Evolutionary conservation across 2,329 filamentous ascomycete genomes (phyloP).

Genomic region (Aspergillus fischeri): DNA sequence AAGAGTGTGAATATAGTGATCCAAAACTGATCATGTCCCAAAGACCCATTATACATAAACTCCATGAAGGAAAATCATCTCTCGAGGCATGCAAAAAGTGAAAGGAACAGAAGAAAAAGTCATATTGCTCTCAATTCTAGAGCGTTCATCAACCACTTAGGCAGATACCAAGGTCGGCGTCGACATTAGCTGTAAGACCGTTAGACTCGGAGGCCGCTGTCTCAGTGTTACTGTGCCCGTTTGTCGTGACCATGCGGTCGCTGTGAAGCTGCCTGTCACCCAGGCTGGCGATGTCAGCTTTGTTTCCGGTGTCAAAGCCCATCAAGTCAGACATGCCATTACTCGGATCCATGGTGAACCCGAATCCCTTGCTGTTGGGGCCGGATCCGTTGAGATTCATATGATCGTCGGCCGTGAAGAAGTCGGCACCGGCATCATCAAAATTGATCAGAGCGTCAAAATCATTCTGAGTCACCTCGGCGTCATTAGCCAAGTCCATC

Average conservation of each 20-base stretch:
- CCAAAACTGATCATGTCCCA: not conserved
- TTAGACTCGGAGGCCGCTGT: slow-evolving; percentile 8
- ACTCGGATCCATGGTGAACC: slow-evolving; percentile 9
- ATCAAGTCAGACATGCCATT: slow-evolving; percentile 13
- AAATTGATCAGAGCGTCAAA: slow-evolving; percentile 46
- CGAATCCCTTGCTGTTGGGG: slow-evolving; percentile 9
- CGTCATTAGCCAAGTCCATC: slow-evolving; percentile 43
- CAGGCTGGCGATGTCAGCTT: slow-evolving; percentile 8
- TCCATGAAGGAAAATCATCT: not conserved
- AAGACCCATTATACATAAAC: not conserved
- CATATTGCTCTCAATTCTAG: not conserved
- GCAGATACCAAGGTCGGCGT: slow-evolving; percentile 18
- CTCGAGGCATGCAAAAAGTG: not conserved
- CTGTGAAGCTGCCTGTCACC: not conserved
- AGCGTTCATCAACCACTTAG: slow-evolving; percentile 2
- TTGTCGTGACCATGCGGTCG: not conserved
- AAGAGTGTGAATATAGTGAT: not conserved
- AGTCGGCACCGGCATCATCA: slow-evolving; percentile 37
- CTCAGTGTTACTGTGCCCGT: slow-evolving; percentile 1
- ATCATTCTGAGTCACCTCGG: slow-evolving; percentile 43
- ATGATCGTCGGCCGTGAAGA: slow-evolving; percentile 30
- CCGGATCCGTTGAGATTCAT: slow-evolving; percentile 2
- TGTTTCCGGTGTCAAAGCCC: slow-evolving; percentile 13
- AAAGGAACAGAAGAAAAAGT: not conserved
- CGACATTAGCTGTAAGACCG: slow-evolving; percentile 11